Evolutionary conservation across 768 basidiomycete genomes (phyloP).

Genomic region (Suillus discolor): DNA sequence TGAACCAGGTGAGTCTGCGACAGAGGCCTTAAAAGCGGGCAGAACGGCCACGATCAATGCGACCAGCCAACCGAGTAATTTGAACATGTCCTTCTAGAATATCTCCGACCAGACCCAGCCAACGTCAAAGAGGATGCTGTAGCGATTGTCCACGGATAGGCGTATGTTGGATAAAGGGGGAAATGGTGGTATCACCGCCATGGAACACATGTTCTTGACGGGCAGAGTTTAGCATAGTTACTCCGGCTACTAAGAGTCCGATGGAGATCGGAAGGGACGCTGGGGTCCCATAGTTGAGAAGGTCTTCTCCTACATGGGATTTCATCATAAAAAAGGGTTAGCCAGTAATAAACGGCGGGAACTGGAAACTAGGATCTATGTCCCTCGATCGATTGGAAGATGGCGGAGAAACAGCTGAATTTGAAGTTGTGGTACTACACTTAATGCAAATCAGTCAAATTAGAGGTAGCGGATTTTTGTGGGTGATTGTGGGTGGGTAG

Average conservation of each 20-base stretch:
- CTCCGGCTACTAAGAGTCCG: not conserved
- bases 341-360: not conserved
- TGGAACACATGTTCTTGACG: not conserved
- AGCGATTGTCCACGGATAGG: not conserved
- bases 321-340: not conserved
- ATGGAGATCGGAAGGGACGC: not conserved
- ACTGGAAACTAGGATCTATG: not conserved
- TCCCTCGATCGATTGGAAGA: not conserved
- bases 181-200: not conserved
- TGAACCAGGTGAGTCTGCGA: not conserved
- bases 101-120: not conserved
- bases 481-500: not conserved
- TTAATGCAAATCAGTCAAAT: not conserved
- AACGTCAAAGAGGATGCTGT: not conserved
- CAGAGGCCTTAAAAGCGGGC: not conserved
- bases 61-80: not conserved
- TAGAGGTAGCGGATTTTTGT: not conserved
- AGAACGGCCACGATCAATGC: not conserved
- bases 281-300: too few relatives aligned
- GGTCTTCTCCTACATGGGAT: too few relatives aligned
- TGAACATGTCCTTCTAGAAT: not conserved
- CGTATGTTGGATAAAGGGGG: not conserved
- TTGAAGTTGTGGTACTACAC: not conserved
- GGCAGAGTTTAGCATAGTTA: not conserved
- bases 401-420: not conserved